Evolutionary conservation across 306 rosid genomes (phyloP).

Genomic region (Quillaja saponaria): DNA sequence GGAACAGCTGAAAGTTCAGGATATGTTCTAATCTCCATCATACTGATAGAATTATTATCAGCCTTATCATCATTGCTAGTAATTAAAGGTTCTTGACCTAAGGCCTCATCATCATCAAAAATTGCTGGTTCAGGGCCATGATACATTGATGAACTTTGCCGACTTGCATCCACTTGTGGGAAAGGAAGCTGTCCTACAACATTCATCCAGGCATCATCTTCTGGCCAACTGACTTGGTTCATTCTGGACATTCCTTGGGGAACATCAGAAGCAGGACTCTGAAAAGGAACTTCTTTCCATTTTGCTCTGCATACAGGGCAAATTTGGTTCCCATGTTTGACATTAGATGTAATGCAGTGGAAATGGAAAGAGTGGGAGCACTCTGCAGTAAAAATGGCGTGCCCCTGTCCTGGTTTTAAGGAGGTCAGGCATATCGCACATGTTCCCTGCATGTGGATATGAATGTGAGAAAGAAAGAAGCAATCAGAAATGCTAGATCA

Average conservation of each 20-base stretch:
- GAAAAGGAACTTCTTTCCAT: slow-evolving; percentile 95
- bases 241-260: slow-evolving; percentile 45
- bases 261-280: slow-evolving; percentile 49
- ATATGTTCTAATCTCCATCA: slow-evolving; percentile 63
- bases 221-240: slow-evolving; percentile 44
- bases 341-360: slow-evolving; percentile 89
- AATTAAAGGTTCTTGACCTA: slow-evolving; percentile 48
- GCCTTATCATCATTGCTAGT: slow-evolving; percentile 27
- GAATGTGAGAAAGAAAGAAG: slow-evolving; percentile 34
- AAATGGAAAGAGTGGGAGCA: slow-evolving; percentile 96
- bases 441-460: slow-evolving; percentile 49
- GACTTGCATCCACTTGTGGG: slow-evolving; percentile 38
- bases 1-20: slow-evolving; percentile 82
- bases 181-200: slow-evolving; percentile 52
- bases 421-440: slow-evolving; percentile 86
- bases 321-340: slow-evolving; percentile 78
- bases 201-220: slow-evolving; percentile 53
- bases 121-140: slow-evolving; percentile 60
- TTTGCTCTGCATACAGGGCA: slow-evolving; percentile 93
- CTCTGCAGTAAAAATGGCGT: slow-evolving; percentile 95
- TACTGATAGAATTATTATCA: slow-evolving; percentile 31
- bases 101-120: slow-evolving; percentile 79
- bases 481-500: too few relatives aligned
- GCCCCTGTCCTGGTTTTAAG: slow-evolving; percentile 80
- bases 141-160: slow-evolving; percentile 42